These are phyloP conservation scores for Xylaria hypoxylon DNA, from an alignment of 2,329 filamentous ascomycete genomes.

Conservation along the genomic window DNA sequence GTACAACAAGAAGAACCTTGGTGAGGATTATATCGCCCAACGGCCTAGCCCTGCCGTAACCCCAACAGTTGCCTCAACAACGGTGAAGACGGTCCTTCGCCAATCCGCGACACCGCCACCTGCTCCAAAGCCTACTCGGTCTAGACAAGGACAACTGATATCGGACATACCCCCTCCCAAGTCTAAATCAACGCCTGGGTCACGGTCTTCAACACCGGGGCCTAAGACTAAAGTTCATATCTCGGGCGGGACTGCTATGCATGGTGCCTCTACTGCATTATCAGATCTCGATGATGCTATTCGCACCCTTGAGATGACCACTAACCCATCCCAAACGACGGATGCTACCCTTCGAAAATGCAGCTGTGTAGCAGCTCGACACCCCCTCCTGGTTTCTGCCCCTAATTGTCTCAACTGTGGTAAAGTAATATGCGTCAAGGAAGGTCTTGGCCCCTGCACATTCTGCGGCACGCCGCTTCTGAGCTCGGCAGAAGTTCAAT, in stretches of 20 bases:
- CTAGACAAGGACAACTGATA: conserved; percentile 81
- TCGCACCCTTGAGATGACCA: conserved; percentile 87
- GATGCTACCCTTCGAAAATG: conserved; percentile 75
- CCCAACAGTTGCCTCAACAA: conserved; percentile 53
- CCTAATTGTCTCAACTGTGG: conserved; percentile 94
- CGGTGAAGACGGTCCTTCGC: conserved; percentile 60
- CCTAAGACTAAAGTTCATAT: conserved; percentile 77
- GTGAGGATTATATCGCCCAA: conserved; percentile 78
- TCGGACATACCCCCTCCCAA: conserved; percentile 78
- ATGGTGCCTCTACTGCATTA: conserved; percentile 79
- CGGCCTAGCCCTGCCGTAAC: conserved; percentile 54
- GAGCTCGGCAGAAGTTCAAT: conserved; percentile 77
- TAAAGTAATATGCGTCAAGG: conserved; percentile 94
- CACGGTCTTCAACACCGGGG: conserved; percentile 64
- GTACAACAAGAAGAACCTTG: conserved; percentile 78
- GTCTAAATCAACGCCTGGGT: conserved; percentile 63
- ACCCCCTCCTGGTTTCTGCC: conserved; percentile 88
- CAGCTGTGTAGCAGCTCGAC: conserved; percentile 87
- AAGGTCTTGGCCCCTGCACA: conserved; percentile 93
- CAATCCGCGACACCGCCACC: conserved; percentile 62
- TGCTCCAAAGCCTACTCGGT: conserved; percentile 67
- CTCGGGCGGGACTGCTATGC: conserved; percentile 83
- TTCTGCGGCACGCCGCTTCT: conserved; percentile 85
- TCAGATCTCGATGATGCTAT: conserved; percentile 84
- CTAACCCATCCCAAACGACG: conserved; percentile 77